Base-by-base conservation (phyloP, 2,329 filamentous ascomycete species). In the Xylaria multiplex region DNA sequence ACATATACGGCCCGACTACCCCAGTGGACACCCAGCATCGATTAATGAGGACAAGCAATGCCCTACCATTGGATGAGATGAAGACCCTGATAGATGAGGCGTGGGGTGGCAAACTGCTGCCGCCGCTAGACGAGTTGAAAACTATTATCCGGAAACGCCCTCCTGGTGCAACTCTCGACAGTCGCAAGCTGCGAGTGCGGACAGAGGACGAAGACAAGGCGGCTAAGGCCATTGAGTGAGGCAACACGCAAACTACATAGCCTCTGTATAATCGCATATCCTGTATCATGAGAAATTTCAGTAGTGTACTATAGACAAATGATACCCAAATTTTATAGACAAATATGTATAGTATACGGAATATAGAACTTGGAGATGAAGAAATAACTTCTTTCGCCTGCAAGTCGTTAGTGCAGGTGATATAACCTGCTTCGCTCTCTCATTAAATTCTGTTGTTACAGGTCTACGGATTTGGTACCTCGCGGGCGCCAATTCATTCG, bases 41-140 rank as follows among this genome's bases (percentile, higher is more conserved):
- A 22, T 43, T 66, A 3, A 71, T 69, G 52, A 69, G 72, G 59
- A 64, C 64, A 7, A 63, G 35, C 2, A 78, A 78, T 62, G 73
- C 66, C 22, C 66, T 80, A 13, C 72, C 70, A 2, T 59, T 81
- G 3, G 48, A 57, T 6, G 71, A 79, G 48, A 78, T 79, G 63
- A 80, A 79, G 70, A 61, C 48, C 2, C 59, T 79, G n/a, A 76
- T 79, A 45, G 78, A 81, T 42, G 68, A 73, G 16, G 79, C 79
- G 0, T 82, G 80, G 80, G 78, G 74, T 16, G 60, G 59, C 9
- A 70, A 73, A 6, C 62, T 81, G 9, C 73, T 81, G 5, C 77
- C 77, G 6, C 59, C 73, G 0, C 22, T 77, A 7, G 60, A 73
- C 1, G 62, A 73, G 50, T 64, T 81, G 27, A 55, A 69, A 46